Conservation (phyloP, 2,329 filamentous ascomycete species). For the Stemphylium lycopersici region DNA sequence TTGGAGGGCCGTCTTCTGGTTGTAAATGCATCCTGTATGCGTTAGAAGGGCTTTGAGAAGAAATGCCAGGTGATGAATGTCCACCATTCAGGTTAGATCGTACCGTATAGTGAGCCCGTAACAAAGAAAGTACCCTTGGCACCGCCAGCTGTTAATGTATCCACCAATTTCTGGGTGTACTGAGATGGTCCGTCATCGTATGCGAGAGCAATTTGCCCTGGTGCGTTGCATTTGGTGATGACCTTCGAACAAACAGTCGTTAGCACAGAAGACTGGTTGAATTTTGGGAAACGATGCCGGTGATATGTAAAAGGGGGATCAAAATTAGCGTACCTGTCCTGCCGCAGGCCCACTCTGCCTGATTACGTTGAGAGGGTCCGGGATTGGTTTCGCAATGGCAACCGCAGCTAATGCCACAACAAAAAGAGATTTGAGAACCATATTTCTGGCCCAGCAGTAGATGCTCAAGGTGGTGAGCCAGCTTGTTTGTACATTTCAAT, state of each 20-base stretch:
- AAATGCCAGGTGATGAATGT: too few relatives aligned
- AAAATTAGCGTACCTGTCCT: conserved; percentile 20
- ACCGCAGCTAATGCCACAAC: conserved; percentile 29
- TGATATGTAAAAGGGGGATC: background rate
- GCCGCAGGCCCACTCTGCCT: conserved; percentile 34
- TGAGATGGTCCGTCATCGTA: conserved; percentile 48
- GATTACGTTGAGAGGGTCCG: conserved; percentile 37
- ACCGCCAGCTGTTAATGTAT: conserved; percentile 38
- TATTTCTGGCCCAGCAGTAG: conserved; percentile 10
- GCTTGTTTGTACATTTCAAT: background rate
- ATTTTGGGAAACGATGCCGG: background rate
- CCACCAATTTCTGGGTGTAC: conserved; percentile 42
- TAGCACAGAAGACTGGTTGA: background rate
- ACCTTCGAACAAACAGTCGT: conserved; percentile 15
- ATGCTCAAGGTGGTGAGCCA: background rate
- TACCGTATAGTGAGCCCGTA: conserved; percentile 38
- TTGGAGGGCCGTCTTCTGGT: conserved; percentile 38
- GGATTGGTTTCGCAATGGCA: conserved; percentile 29
- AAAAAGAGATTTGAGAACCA: conserved; percentile 33
- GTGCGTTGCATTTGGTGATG: conserved; percentile 37
- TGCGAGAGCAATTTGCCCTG: conserved; percentile 41
- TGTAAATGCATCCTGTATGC: conserved; percentile 38
- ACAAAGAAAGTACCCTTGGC: conserved; percentile 48
- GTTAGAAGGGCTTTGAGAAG: background rate
- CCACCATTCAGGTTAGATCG: too few relatives aligned